Base-by-base conservation (phyloP, 2,329 filamentous ascomycete species). In the Talaromyces funiculosus region DNA sequence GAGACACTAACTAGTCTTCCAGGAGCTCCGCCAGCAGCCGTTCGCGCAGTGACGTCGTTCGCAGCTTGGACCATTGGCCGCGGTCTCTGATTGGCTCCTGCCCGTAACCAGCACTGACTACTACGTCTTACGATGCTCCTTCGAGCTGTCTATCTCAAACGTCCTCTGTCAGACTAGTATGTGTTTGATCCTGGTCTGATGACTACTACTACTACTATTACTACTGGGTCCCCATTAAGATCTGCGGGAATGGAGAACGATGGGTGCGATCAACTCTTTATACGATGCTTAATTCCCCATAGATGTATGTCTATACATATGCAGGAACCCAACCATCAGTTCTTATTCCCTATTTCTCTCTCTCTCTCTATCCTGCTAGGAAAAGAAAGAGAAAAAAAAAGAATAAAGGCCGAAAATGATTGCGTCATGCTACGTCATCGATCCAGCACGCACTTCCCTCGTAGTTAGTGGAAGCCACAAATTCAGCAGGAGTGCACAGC, bases 21-120 rank as follows among this genome's bases (percentile, higher is more conserved):
- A n/a, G n/a, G n/a, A 54, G 51, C 35, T 54, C 51, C 14, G 51
- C 26, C 51, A 54, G 51, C 51, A 53, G 51, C 43, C n/a, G 43
- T 29, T n/a, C 14, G 14, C 24, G 14, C 35, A 16, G 24, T 40
- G 51, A 38, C 51, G 51, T 54, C 35, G 51, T 54, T 40, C 20
- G 49, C 49, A 35, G 29, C 18, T 51, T 18, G 45, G 12, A 8
- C 45, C 16, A 10, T 10, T 9, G 43, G 26, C n/a, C 9, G n/a
- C 8, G 20, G 10, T 12, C 12, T 6, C 33, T 54, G 51, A 54
- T 54, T 54, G 51, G 51, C 35, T 16, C n/a, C n/a, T n/a, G n/a
- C n/a, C n/a, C n/a, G 29, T 22, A 20, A 4, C 45, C 1, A 7
- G 16, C 18, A 29, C 20, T 29, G 6, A 47, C 43, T 47, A 26